These are phyloP conservation scores for Irpex sp. DNA, from an alignment of 1,284 basidiomycete genomes.

Conservation along the genomic window DNA sequence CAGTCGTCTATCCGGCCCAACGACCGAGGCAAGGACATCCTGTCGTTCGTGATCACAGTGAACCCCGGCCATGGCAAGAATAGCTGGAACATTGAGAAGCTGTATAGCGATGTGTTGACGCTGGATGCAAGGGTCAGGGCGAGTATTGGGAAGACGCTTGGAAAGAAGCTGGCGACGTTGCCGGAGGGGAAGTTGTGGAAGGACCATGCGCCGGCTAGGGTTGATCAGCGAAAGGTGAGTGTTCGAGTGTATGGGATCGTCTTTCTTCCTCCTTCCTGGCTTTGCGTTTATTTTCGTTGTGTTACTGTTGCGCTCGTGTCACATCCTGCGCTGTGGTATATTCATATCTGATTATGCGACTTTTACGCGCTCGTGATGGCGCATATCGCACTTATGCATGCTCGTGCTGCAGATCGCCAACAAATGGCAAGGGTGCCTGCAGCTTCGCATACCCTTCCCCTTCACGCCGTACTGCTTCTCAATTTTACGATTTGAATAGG, in stretches of 20 bases:
- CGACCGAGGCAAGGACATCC: constrained; percentile 83
- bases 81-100: constrained; percentile 90
- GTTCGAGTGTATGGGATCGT: neutral
- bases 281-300: neutral
- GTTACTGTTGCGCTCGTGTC: neutral
- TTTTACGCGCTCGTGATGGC: neutral
- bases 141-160: constrained; percentile 65
- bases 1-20: constrained; percentile 81
- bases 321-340: neutral
- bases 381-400: neutral
- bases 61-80: constrained; percentile 65
- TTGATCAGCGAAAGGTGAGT: constrained; percentile 89
- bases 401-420: neutral
- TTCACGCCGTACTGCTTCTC: neutral
- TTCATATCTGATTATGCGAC: neutral
- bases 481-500: neutral
- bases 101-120: constrained; percentile 86
- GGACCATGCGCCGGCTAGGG: constrained; percentile 94
- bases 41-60: constrained; percentile 76
- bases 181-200: constrained; percentile 95
- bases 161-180: constrained; percentile 76
- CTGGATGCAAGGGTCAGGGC: constrained; percentile 72
- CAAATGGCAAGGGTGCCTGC: neutral
- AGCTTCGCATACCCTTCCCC: neutral
- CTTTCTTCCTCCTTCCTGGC: neutral